phyloP scores from a whole-genome alignment of 2,329 filamentous ascomycete genomes.

The Sporothrix protearum region DNA sequence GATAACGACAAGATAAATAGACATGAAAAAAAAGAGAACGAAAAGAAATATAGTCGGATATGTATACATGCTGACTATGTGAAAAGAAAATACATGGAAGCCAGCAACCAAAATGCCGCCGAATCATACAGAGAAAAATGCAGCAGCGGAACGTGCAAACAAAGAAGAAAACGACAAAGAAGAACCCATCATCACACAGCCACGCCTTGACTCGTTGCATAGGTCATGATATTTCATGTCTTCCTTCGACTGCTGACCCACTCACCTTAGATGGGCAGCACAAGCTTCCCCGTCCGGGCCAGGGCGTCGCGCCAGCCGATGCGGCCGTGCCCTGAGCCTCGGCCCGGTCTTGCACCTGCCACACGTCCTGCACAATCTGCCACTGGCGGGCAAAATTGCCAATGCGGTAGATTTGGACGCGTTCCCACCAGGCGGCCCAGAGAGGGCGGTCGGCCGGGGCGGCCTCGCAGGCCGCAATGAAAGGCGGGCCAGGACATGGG shows the following conservation, averaged over 20 bases:
- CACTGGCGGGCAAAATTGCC: conserved; percentile 59
- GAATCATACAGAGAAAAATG: no score
- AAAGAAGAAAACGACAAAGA: no score
- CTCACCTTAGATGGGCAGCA: conserved; percentile 9
- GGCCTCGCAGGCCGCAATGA: conserved; percentile 17
- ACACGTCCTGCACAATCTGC: conserved; percentile 60
- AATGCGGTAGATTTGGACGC: conserved; percentile 18
- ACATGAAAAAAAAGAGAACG: no score
- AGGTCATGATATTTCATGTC: background rate
- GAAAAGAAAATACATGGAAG: no score
- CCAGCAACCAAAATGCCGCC: no score
- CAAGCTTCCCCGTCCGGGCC: background rate
- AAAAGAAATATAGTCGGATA: no score
- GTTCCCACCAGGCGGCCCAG: conserved; percentile 20
- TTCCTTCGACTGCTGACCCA: no score
- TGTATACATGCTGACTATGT: no score
- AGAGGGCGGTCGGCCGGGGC: background rate
- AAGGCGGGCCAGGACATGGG: conserved; percentile 25
- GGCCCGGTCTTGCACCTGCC: conserved; percentile 35
- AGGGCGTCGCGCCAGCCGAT: conserved; percentile 17
- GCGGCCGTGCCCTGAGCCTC: background rate
- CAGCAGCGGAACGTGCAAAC: no score
- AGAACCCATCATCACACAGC: no score
- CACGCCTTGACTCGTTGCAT: no score
- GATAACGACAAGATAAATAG: no score